Evolutionary conservation across 176 grass and related monocot genomes (phyloP).

Genomic region (Paspalum vaginatum): DNA sequence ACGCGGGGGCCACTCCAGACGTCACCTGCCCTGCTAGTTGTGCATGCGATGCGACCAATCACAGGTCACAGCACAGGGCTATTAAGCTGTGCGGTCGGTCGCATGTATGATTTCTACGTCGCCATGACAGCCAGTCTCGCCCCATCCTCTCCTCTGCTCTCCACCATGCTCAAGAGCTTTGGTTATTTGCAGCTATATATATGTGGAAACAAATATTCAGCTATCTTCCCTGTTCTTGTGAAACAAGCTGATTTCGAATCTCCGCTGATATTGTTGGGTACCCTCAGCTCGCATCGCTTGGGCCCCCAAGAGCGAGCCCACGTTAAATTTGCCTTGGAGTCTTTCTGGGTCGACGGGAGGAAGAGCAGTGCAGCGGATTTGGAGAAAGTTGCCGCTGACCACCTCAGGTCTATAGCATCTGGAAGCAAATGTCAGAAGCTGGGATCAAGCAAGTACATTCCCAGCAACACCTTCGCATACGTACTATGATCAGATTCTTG

Average conservation of each 20-base stretch:
- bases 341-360: slow-evolving; percentile 97
- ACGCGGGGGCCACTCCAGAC: too few species aligned
- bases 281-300: too few species aligned
- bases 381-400: slow-evolving; percentile 80
- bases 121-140: too few species aligned
- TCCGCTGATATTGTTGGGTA: slow-evolving; percentile 74
- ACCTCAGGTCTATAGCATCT: slow-evolving; percentile 77
- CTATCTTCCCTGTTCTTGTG: neutral
- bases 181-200: neutral
- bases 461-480: slow-evolving; percentile 97
- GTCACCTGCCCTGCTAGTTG: too few species aligned
- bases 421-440: slow-evolving; percentile 92
- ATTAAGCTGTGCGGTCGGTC: too few species aligned
- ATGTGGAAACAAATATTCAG: slow-evolving; percentile 7
- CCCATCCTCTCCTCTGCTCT: too few species aligned
- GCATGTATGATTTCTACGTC: too few species aligned
- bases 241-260: slow-evolving; percentile 6
- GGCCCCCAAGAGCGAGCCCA: slow-evolving; percentile 97
- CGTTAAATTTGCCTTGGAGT: slow-evolving; percentile 95
- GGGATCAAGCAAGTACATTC: slow-evolving; percentile 95
- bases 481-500: slow-evolving; percentile 96
- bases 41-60: too few species aligned
- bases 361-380: slow-evolving; percentile 86
- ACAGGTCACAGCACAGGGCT: too few species aligned
- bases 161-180: too few species aligned